Percentiles rank a stretch among this genome's conserved stretches.
phyloP scores from a whole-genome alignment of 129 eudicot species.

The Erigeron canadensis region DNA sequence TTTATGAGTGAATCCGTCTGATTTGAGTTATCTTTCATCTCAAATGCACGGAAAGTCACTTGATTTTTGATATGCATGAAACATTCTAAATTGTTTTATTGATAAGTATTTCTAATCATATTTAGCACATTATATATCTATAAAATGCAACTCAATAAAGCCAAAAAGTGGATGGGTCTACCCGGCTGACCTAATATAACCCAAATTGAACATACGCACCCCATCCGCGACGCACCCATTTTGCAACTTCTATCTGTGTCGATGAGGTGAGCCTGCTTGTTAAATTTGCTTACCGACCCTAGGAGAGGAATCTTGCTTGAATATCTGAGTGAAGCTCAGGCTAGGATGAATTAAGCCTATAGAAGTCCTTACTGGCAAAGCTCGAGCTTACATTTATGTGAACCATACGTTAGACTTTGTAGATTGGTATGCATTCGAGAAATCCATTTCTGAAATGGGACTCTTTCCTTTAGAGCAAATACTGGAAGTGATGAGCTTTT shows the following conservation, averaged over 20 bases:
- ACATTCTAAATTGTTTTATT: no score
- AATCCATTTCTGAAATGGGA: neutral
- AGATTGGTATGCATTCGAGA: neutral
- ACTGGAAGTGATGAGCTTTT: neutral
- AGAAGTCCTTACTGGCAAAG: no score
- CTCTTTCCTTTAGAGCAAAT: neutral
- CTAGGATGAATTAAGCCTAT: no score
- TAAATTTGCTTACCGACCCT: neutral
- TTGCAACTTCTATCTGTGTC: neutral
- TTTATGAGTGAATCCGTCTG: no score
- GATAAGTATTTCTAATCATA: no score
- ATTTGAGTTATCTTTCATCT: no score
- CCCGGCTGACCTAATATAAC: neutral
- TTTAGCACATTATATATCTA: neutral
- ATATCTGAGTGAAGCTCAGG: conserved; percentile 1
- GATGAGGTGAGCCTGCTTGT: neutral
- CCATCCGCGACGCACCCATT: neutral
- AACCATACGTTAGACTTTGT: neutral
- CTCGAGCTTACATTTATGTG: neutral
- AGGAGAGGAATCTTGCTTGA: neutral
- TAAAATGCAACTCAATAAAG: neutral
- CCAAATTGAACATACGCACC: neutral
- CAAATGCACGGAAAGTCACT: no score
- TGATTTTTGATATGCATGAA: no score
- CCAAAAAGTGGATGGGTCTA: neutral